A percentile compares a stretch with the other conserved stretches of the same genome.
Conservation (phyloP, 2,329 filamentous ascomycete genomes). For the Calonectria naviculata region DNA sequence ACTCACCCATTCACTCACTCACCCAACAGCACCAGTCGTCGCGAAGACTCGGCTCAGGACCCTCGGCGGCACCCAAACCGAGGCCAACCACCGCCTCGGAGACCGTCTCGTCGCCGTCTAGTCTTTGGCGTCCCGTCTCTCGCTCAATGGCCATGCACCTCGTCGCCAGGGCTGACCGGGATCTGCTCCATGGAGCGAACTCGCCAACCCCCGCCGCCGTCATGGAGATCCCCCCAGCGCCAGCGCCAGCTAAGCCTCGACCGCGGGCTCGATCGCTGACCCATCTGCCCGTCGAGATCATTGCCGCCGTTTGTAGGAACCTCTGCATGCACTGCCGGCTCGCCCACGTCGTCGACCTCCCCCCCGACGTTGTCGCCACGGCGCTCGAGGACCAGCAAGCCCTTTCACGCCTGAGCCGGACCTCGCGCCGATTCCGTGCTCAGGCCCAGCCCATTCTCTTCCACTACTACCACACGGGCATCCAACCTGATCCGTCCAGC, state of each 20-base stretch:
- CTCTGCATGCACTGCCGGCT: slow-evolving; percentile 40
- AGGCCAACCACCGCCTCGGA: slow-evolving; percentile 18
- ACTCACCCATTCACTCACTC: slow-evolving; percentile 2
- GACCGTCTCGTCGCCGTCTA: slow-evolving; percentile 14
- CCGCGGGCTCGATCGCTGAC: slow-evolving; percentile 27
- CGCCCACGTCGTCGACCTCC: slow-evolving; percentile 39
- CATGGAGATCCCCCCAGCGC: neutral
- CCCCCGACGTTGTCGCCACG: slow-evolving; percentile 32
- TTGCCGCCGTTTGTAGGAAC: slow-evolving; percentile 39
- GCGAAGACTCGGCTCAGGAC: slow-evolving; percentile 13
- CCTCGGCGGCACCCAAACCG: slow-evolving; percentile 16
- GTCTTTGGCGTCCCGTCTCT: neutral
- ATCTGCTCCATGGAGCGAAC: slow-evolving; percentile 32
- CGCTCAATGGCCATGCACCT: slow-evolving; percentile 33
- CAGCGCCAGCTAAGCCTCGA: slow-evolving; percentile 20
- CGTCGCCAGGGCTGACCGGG: slow-evolving; percentile 34
- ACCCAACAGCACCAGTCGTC: slow-evolving; percentile 7
- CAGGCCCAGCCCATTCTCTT: slow-evolving; percentile 38
- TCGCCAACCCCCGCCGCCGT: slow-evolving; percentile 15
- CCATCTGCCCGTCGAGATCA: slow-evolving; percentile 39
- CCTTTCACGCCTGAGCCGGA: slow-evolving; percentile 40
- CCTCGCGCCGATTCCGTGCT: slow-evolving; percentile 35
- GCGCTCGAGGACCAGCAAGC: slow-evolving; percentile 38
- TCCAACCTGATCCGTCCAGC: slow-evolving; percentile 26
- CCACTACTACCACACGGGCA: slow-evolving; percentile 39